Percentiles rank a stretch among this genome's conserved stretches.
phyloP scores from a whole-genome alignment of 441 rosid species.

The Biscutella laevigata region DNA sequence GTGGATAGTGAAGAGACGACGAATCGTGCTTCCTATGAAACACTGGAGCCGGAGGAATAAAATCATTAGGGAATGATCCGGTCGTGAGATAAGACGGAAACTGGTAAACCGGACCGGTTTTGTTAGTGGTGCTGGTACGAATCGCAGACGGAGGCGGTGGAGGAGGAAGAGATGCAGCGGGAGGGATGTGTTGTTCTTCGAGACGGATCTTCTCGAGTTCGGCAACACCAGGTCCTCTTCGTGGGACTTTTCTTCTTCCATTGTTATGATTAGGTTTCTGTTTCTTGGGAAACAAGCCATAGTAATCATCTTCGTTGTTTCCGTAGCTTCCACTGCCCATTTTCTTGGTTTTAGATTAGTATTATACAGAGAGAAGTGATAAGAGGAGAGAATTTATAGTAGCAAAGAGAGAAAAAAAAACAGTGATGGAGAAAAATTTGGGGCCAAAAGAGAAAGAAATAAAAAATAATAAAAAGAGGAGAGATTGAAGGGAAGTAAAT shows the following conservation, averaged over 20 bases:
- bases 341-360: background rate
- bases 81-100: slow-evolving; percentile 15
- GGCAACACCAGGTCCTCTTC: slow-evolving; percentile 75
- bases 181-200: slow-evolving; percentile 34
- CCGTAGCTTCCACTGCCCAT: slow-evolving; percentile 46
- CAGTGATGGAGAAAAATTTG: slow-evolving; percentile 1
- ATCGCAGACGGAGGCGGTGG: slow-evolving; percentile 19
- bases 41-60: slow-evolving; percentile 27
- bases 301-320: slow-evolving; percentile 15
- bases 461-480: slow-evolving; percentile 34
- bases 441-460: slow-evolving; percentile 29
- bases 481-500: slow-evolving; percentile 51
- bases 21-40: slow-evolving; percentile 29
- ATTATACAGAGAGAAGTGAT: background rate
- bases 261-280: slow-evolving; percentile 29
- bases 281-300: slow-evolving; percentile 32
- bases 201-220: slow-evolving; percentile 71
- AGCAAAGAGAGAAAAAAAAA: background rate
- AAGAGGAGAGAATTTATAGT: slow-evolving; percentile 13
- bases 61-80: slow-evolving; percentile 29
- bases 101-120: slow-evolving; percentile 28
- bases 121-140: slow-evolving; percentile 8
- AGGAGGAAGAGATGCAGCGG: slow-evolving; percentile 8
- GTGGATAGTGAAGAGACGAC: slow-evolving; percentile 27
- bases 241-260: slow-evolving; percentile 29